Evolutionary conservation across 441 rosid genomes (phyloP).

Genomic region (Erodium moschatum): DNA sequence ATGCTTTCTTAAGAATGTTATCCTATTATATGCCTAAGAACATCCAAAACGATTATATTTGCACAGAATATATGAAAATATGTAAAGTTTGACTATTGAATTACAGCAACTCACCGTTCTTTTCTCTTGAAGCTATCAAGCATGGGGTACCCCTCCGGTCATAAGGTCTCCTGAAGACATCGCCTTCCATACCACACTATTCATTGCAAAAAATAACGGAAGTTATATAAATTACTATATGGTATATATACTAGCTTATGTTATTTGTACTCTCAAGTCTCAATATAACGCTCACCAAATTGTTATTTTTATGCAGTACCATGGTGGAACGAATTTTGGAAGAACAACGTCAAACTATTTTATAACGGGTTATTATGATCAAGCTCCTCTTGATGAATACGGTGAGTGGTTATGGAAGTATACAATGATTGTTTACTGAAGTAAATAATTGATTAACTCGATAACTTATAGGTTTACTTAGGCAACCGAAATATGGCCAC

Average conservation of each 20-base stretch:
- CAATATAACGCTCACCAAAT: neutral
- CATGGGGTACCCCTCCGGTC: conserved; percentile 49
- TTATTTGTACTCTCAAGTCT: neutral
- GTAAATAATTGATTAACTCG: neutral
- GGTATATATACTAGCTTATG: conserved; percentile 27
- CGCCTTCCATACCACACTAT: conserved; percentile 54
- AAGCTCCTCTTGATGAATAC: conserved; percentile 88
- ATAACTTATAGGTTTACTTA: conserved; percentile 41
- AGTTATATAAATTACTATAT: conserved; percentile 56
- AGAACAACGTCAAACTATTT: conserved; percentile 64
- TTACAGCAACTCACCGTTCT: neutral
- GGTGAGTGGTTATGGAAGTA: conserved; percentile 32
- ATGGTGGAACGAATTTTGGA: conserved; percentile 89
- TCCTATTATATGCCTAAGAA: no score
- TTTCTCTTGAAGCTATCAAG: conserved; percentile 40
- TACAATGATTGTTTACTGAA: neutral
- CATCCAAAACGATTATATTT: neutral
- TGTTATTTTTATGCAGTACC: conserved; percentile 38
- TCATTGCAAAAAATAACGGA: conserved; percentile 49
- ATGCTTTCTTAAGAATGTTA: no score
- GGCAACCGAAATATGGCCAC: conserved; percentile 88
- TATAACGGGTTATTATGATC: conserved; percentile 72
- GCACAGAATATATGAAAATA: neutral
- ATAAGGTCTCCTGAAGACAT: conserved; percentile 60
- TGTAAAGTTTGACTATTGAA: neutral